Evolutionary conservation across 305 asterid genomes (phyloP).

Genomic region (Fraxinus platypoda): DNA sequence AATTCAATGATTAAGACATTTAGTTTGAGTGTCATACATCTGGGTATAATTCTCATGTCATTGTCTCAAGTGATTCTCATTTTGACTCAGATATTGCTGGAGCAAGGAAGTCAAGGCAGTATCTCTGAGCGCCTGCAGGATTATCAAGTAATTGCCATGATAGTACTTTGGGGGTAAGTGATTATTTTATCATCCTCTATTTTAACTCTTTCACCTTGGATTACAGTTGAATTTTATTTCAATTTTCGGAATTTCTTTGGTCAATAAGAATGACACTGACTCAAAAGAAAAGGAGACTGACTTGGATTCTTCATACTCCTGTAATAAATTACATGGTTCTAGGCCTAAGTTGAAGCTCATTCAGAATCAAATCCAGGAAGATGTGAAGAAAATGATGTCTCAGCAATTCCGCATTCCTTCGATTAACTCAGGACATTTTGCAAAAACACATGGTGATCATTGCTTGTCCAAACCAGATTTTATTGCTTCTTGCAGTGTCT

Average conservation of each 20-base stretch:
- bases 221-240: neutral
- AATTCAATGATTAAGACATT: neutral
- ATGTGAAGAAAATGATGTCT: constrained; percentile 83
- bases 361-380: constrained; percentile 69
- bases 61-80: constrained; percentile 16
- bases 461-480: constrained; percentile 49
- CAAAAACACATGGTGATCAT: constrained; percentile 16
- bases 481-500: constrained; percentile 77
- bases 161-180: constrained; percentile 76
- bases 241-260: neutral
- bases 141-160: constrained; percentile 84
- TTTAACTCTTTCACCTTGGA: neutral
- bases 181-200: neutral
- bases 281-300: neutral
- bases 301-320: neutral
- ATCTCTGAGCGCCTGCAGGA: constrained; percentile 70
- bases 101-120: constrained; percentile 50
- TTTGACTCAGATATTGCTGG: constrained; percentile 57
- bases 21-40: neutral
- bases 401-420: constrained; percentile 62
- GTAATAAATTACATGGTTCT: constrained; percentile 18
- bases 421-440: constrained; percentile 28
- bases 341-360: constrained; percentile 83
- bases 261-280: constrained; percentile 4
- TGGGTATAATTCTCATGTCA: constrained; percentile 2